Evolutionary conservation across 768 basidiomycete genomes (phyloP), one percentile per base, ranked within the genome.

Genomic region (Neoboletus brunneissimus): DNA sequence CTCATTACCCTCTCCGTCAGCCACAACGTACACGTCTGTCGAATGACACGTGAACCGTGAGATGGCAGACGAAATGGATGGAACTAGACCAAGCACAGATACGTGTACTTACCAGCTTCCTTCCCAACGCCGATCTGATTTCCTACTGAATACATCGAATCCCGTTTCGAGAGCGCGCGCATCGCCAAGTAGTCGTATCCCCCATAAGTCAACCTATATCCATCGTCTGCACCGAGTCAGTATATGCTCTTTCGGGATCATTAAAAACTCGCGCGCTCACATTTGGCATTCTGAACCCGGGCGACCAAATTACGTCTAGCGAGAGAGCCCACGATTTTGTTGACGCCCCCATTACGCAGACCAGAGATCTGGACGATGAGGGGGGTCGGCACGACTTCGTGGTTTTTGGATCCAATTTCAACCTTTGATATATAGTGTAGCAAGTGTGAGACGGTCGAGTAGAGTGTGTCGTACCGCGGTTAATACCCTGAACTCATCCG

Each of bases 51-150:
- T 70, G 48, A 68, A 9, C 29, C 8, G 4, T 35, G 29, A 15
- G 15, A 27, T 12, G 45, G 13, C 23, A 46, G n/a, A 25, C 29
- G 16, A 27, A 22, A 31, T 6, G 40, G 16, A 48, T 13, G 20
- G 16, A 20, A 31, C 32, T 11, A 9, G 42, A 32, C 47, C 34
- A 32, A 27, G 56, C 22, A 10, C 20, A 15, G 32, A n/a, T 15
- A 27, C 13, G 15, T 15, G 44, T 34, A 66, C 81, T 54, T 55
- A 88, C 96, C 95, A 49, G 91, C 92, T 75, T 99, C 97, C 74
- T 99, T 99, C 15, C 97, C 97, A 29, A 97, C 95, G 31, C 97
- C 97, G 65, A 99, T 95, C 76, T 97, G 93, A 68, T 97, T 97
- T 22, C 97, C 97, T 32, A 99, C 92, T 23, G 92, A 91, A 62